Base-by-base conservation (phyloP, 495 filamentous ascomycete species). In the Hypoxylon crocopeplum region DNA sequence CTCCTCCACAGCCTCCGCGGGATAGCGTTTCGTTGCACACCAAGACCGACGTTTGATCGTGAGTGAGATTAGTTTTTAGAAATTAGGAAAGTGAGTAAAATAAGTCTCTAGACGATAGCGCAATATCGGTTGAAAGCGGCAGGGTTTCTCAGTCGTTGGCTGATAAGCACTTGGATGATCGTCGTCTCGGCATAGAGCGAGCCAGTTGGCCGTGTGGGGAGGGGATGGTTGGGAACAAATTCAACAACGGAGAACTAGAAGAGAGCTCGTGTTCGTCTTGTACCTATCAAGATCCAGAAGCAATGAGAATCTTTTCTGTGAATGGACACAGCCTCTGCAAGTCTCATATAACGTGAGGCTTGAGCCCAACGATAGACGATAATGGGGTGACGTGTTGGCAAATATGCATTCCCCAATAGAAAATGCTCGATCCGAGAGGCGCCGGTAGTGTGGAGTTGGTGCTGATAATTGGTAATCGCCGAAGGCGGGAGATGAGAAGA, bases 301-400 rank as follows among this genome's bases (percentile, higher is more conserved):
- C 20, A 29, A 37, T 55, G 13, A 29, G 44, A 58, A 64, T 55
- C 42, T 58, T 49, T 36, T 48, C 44, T 44, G 21, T 20, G 44
- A 64, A 50, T n/a, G 22, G 55, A 45, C 19, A 13, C 32, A 6
- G 37, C n/a, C 39, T 40, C 39, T 47, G 46, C 21, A 30, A 59
- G 39, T 55, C 49, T 62, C 66, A 69, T 59, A 65, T 71, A 68
- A 69, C 69, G 66, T 71, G 63, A 63, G 55, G 58, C 50, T 27
- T 56, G 56, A 59, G 63, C 57, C 61, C 48, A 65, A 56, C 61
- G 30, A 51, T 47, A 42, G 62, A n/a, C n/a, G n/a, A 27, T 27
- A 27, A 8, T 62, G 63, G 62, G 62, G 57, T 64, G 64, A 64
- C 55, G 61, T 64, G 61, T 64, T 59, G 59, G 48, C 50, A 64